Base-by-base conservation (phyloP, 2,329 filamentous ascomycete species). In the Hirsutella minnesotensis region DNA sequence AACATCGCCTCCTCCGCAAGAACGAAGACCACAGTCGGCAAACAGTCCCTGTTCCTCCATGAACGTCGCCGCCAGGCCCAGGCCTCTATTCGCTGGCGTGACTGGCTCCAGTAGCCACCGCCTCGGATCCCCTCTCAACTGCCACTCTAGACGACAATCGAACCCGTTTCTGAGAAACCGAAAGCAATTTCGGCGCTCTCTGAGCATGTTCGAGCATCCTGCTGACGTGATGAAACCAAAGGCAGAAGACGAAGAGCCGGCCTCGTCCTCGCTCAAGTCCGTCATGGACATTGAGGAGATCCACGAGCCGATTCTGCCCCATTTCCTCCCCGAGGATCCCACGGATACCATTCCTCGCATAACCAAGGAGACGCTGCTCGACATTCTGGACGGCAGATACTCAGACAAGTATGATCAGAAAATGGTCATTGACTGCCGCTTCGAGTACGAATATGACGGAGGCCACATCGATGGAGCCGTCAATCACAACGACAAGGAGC, bases 381-480 rank as follows among this genome's bases (percentile, higher is more conserved):
- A 88, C n/a, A 76, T 98, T 30, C 72, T 98, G 47, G 84, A 95
- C 61, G 88, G 88, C 47, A 83, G 85, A 53, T 95, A 81, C 64
- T 77, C 79, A 54, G 72, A 81, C 21, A 63, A 77, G 20, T 96
- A 85, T 60, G 80, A 88, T 46, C 77, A 89, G 58, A 81, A 86
- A 60, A 77, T 94, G 63, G 74, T 98, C 56, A 83, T 98, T 55
- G 92, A 98, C 63, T 98, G 92, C 62, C 85, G 92, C 18, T 98
- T 98, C 59, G 92, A 98, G 70, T 98, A 98, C 62, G 92, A 98
- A 66, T 98, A 94, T 60, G 83, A 95, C 15, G 92, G 92, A 44
- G 92, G 92, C 29, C 92, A 98, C 61, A 95, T 98, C 57, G 77
- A 88, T 52, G 85, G 85, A 16, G 92, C 92, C 36, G 72, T 95